Conservation (phyloP, 192 early-diverging fungal genomes). For the Paraglomus brasilianum region DNA sequence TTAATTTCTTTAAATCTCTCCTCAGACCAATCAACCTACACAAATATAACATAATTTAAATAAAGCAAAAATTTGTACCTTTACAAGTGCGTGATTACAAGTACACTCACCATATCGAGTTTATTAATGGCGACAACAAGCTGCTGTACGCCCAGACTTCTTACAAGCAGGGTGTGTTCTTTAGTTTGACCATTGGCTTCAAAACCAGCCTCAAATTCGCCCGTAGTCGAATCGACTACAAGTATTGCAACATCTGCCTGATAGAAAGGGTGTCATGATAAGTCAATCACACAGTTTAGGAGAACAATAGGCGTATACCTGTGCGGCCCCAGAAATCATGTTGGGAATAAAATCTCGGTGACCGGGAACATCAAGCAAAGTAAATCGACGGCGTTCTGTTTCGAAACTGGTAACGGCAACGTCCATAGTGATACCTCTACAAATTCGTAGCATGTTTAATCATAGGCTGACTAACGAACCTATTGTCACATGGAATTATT, state of each 20-base stretch:
- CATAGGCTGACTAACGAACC: not conserved
- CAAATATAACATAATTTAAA: not conserved
- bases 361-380: slow-evolving; percentile 93
- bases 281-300: not conserved
- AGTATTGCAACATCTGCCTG: slow-evolving; percentile 91
- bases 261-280: slow-evolving; percentile 14
- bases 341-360: slow-evolving; percentile 99
- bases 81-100: slow-evolving; percentile 3
- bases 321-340: slow-evolving; percentile 94
- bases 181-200: slow-evolving; percentile 92
- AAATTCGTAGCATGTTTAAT: not conserved
- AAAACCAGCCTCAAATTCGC: slow-evolving; percentile 96
- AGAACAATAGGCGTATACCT: slow-evolving; percentile 44
- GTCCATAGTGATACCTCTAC: slow-evolving; percentile 95
- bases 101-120: slow-evolving; percentile 75
- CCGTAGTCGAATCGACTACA: slow-evolving; percentile 84
- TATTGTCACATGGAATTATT: not conserved
- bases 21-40: slow-evolving; percentile 76
- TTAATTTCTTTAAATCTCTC: slow-evolving; percentile 76
- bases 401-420: slow-evolving; percentile 88
- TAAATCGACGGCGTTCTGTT: slow-evolving; percentile 75
- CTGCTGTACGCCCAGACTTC: slow-evolving; percentile 90
- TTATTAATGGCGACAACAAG: slow-evolving; percentile 96
- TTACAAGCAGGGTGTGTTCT: slow-evolving; percentile 90
- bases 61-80: slow-evolving; percentile 25